These are phyloP conservation scores for Raddia guianensis DNA, from an alignment of 176 grass and related monocot genomes.

Conservation along the genomic window DNA sequence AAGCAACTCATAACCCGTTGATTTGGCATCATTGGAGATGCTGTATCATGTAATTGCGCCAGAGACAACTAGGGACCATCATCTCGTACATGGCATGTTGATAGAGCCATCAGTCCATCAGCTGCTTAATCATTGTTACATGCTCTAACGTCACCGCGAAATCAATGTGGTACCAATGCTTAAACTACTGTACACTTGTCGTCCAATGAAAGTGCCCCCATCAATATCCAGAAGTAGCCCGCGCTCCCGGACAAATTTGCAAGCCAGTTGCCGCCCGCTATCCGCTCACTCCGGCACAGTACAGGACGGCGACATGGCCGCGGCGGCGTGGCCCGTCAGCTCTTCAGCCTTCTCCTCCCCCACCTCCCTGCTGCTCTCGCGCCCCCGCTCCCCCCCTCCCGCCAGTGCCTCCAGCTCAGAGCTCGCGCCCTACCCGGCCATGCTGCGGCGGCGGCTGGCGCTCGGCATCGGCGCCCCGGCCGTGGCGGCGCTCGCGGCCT, in stretches of 20 bases:
- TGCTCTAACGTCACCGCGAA: too few species aligned
- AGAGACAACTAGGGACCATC: too few species aligned
- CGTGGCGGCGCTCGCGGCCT: conserved; percentile 39
- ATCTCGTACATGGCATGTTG: too few species aligned
- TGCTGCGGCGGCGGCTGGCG: conserved; percentile 20
- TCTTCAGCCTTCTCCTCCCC: conserved; percentile 2
- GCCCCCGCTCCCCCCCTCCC: not conserved
- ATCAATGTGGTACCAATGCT: too few species aligned
- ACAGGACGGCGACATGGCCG: conserved; percentile 9
- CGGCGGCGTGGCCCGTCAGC: conserved; percentile 1
- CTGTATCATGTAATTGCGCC: too few species aligned
- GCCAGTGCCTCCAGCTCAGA: not conserved
- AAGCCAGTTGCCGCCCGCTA: not conserved
- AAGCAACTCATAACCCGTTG: too few species aligned
- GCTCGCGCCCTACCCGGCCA: not conserved
- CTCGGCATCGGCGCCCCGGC: conserved; percentile 33
- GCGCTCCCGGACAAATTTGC: conserved; percentile 16
- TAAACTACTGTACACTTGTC: too few species aligned
- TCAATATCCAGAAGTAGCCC: not conserved
- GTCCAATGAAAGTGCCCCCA: not conserved
- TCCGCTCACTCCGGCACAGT: not conserved
- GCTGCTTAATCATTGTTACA: too few species aligned
- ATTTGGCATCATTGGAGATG: too few species aligned
- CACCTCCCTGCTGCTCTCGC: conserved; percentile 32
- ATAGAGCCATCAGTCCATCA: too few species aligned